phyloP scores from a whole-genome alignment of 768 basidiomycete species.

The Panellus pusillus region DNA sequence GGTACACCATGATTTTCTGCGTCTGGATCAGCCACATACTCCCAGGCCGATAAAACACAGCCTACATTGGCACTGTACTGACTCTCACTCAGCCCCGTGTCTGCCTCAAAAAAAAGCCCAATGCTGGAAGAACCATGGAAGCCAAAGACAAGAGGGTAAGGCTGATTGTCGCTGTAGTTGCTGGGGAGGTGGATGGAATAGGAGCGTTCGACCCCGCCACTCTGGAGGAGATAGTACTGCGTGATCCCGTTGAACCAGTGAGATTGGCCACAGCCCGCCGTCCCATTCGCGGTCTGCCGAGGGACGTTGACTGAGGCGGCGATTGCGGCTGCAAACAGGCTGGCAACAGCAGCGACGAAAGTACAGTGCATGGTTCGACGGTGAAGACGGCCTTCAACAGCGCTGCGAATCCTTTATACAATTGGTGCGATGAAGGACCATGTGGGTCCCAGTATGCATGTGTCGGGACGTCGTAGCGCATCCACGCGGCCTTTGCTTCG shows the following conservation, averaged over 20 bases:
- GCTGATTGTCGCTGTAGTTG: slow-evolving; percentile 7
- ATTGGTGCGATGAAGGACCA: too few species aligned
- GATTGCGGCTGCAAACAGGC: too few species aligned
- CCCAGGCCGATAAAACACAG: background rate
- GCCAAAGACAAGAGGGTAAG: slow-evolving; percentile 9
- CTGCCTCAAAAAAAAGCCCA: slow-evolving; percentile 12
- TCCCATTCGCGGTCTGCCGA: background rate
- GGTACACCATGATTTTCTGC: slow-evolving; percentile 19
- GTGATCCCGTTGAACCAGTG: slow-evolving; percentile 12
- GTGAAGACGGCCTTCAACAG: too few species aligned
- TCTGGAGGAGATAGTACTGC: background rate
- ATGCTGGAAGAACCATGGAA: slow-evolving; percentile 12
- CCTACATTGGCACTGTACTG: slow-evolving; percentile 6
- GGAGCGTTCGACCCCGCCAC: background rate
- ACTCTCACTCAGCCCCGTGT: slow-evolving; percentile 9
- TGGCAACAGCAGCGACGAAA: too few species aligned
- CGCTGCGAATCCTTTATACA: too few species aligned
- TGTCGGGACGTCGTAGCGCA: too few species aligned
- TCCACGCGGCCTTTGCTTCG: too few species aligned
- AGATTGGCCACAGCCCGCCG: slow-evolving; percentile 6
- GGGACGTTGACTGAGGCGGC: background rate
- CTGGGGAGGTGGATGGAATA: slow-evolving; percentile 15
- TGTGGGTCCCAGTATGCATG: too few species aligned
- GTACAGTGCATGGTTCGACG: too few species aligned
- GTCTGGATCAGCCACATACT: background rate